A percentile compares a stretch with the other conserved stretches of the same genome.
phyloP scores from a whole-genome alignment of 2,329 filamentous ascomycete species.

The Zymoseptoria tritici region DNA sequence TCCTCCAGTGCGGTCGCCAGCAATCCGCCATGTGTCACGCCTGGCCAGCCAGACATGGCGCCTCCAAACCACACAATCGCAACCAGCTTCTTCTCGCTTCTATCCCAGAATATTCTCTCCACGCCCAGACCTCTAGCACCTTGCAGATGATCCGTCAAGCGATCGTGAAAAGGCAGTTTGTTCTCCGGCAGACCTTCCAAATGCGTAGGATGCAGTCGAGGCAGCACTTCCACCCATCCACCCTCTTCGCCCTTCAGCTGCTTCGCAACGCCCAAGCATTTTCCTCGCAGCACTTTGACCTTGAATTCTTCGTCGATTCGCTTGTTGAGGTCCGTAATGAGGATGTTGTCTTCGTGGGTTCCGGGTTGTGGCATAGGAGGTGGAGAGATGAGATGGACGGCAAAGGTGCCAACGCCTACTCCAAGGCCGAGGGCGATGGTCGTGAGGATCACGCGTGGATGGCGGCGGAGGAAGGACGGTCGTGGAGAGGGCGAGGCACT shows the following conservation, averaged over 20 bases:
- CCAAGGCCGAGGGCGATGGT: constrained; percentile 39
- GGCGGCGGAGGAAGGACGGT: constrained; percentile 11
- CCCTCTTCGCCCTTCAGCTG: constrained; percentile 25
- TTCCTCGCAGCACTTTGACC: constrained; percentile 40
- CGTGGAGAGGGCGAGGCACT: constrained; percentile 1
- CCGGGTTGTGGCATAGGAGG: constrained; percentile 36
- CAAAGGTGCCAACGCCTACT: constrained; percentile 32
- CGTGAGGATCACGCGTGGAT: constrained; percentile 16
- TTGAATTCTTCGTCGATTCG: constrained; percentile 42
- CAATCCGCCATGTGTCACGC: constrained; percentile 62
- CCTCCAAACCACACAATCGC: constrained; percentile 62
- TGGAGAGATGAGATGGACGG: constrained; percentile 39
- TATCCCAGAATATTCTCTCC: constrained; percentile 60
- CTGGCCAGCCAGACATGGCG: constrained; percentile 62
- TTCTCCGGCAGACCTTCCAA: constrained; percentile 4
- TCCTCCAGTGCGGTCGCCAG: constrained; percentile 64
- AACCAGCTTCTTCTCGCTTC: constrained; percentile 49
- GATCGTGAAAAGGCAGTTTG: constrained; percentile 9
- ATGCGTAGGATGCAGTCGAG: constrained; percentile 2
- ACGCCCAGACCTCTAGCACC: constrained; percentile 37
- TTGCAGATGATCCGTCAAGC: constrained; percentile 28
- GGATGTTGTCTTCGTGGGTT: constrained; percentile 36
- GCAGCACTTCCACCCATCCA: constrained; percentile 28
- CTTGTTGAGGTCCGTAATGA: constrained; percentile 36
- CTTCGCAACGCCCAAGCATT: constrained; percentile 32